Conservation (phyloP, 371 early-diverging fungal genomes). For the Mucor sp. region DNA sequence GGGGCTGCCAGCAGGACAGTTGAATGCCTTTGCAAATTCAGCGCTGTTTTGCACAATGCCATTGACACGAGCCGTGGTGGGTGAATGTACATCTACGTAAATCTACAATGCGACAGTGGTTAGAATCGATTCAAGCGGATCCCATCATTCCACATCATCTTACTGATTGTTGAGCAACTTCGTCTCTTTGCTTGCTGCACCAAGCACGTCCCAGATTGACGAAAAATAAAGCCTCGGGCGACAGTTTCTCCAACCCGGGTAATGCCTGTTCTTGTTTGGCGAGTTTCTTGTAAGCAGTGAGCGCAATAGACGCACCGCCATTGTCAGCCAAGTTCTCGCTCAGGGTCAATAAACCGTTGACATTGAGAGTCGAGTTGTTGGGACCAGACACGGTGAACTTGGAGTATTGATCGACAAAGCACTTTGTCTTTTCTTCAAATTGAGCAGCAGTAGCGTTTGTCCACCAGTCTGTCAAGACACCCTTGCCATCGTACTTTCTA, state of each 20-base stretch:
- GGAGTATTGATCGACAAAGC: constrained; percentile 65
- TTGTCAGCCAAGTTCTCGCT: constrained; percentile 81
- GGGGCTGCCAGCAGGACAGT: constrained; percentile 46
- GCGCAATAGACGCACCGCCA: constrained; percentile 59
- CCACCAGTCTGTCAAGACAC: constrained; percentile 64
- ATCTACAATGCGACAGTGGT: constrained; percentile 15
- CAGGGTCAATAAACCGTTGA: constrained; percentile 62
- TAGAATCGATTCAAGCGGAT: background rate
- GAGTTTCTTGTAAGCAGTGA: constrained; percentile 32
- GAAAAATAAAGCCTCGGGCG: constrained; percentile 50
- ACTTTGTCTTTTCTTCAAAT: constrained; percentile 53
- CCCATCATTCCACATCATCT: background rate
- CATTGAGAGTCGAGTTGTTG: constrained; percentile 20
- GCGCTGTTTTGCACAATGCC: constrained; percentile 53
- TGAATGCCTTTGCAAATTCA: constrained; percentile 59
- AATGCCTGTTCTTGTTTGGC: background rate
- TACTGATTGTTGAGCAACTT: constrained; percentile 20
- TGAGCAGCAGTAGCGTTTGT: constrained; percentile 39
- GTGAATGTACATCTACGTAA: constrained; percentile 50
- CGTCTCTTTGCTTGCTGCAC: constrained; percentile 36
- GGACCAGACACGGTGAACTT: constrained; percentile 39
- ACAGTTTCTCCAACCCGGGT: constrained; percentile 24
- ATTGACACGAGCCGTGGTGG: constrained; percentile 50
- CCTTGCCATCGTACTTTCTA: constrained; percentile 51
- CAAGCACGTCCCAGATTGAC: constrained; percentile 44